Percentiles rank a stretch among this genome's conserved stretches.
phyloP scores from a whole-genome alignment of 2,329 filamentous ascomycete species.

The Aspergillus carbonarius region DNA sequence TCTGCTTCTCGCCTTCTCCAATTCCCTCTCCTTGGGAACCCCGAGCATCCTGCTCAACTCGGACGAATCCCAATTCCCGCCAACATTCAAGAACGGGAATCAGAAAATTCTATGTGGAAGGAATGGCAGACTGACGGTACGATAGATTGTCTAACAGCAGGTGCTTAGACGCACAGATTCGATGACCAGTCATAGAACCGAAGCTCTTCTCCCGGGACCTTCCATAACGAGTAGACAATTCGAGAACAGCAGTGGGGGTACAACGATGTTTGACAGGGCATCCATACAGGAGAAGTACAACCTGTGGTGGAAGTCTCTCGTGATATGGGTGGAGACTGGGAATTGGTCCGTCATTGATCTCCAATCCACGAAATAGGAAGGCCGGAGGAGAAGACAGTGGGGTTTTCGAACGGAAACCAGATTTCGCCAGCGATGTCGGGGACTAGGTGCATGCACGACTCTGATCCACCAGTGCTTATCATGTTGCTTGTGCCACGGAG shows the following conservation, averaged over 20 bases:
- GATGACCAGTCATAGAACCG: neutral
- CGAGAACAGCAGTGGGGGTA: neutral
- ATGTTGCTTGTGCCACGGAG: neutral
- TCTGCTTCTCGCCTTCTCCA: neutral
- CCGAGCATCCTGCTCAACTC: neutral
- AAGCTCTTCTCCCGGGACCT: conserved; percentile 8
- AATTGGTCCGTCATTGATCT: neutral
- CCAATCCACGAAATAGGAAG: conserved; percentile 21
- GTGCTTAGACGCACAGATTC: neutral
- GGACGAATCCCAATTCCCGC: neutral
- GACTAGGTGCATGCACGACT: neutral
- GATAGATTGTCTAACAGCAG: neutral
- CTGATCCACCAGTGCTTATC: neutral
- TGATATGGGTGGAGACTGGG: too few relatives aligned
- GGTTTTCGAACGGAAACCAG: neutral
- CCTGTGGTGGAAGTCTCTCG: too few relatives aligned
- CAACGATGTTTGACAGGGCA: neutral
- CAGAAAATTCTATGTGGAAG: neutral
- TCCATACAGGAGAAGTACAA: too few relatives aligned
- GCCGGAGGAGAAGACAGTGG: conserved; percentile 14
- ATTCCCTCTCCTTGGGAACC: neutral
- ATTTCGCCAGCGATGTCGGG: neutral
- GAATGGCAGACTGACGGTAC: neutral
- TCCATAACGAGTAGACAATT: conserved; percentile 7
- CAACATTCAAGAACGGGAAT: neutral